Evolutionary conservation across 768 basidiomycete genomes (phyloP).

Genomic region (Chlorophyllum brunneum): DNA sequence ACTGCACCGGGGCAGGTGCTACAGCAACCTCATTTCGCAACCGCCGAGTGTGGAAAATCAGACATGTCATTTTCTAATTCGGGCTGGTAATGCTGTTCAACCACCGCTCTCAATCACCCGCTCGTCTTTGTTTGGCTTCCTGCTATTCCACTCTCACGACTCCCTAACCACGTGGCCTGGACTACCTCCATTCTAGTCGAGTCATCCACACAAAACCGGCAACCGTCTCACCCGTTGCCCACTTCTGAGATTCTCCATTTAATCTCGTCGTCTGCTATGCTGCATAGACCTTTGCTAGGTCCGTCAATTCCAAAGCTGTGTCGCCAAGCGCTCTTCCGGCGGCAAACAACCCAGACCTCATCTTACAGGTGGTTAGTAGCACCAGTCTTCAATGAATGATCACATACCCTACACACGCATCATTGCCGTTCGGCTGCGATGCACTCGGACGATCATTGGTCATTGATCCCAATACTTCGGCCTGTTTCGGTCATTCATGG

Average conservation of each 20-base stretch:
- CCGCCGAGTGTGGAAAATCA: constrained; percentile 12
- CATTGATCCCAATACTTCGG: neutral
- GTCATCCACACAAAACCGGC: constrained; percentile 2
- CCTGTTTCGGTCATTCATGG: no score
- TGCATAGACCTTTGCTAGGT: neutral
- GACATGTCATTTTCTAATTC: constrained; percentile 6
- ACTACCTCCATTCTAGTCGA: constrained; percentile 8
- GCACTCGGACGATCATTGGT: no score
- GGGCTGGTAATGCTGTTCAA: constrained; percentile 9
- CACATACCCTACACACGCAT: no score
- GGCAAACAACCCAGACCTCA: no score
- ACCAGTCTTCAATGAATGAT: no score
- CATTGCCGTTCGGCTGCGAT: no score
- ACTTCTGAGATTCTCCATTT: neutral
- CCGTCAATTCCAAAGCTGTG: no score
- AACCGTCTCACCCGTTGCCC: constrained; percentile 1
- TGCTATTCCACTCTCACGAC: neutral
- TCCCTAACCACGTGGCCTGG: neutral
- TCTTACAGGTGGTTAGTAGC: no score
- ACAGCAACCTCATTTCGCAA: constrained; percentile 1
- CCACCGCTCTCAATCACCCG: constrained; percentile 6
- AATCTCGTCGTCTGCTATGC: neutral
- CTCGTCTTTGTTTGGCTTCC: constrained; percentile 4
- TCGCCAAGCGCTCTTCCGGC: no score
- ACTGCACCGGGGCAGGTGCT: no score